Conservation (phyloP, 345 rosid genomes). For the Durio zibethinus region DNA sequence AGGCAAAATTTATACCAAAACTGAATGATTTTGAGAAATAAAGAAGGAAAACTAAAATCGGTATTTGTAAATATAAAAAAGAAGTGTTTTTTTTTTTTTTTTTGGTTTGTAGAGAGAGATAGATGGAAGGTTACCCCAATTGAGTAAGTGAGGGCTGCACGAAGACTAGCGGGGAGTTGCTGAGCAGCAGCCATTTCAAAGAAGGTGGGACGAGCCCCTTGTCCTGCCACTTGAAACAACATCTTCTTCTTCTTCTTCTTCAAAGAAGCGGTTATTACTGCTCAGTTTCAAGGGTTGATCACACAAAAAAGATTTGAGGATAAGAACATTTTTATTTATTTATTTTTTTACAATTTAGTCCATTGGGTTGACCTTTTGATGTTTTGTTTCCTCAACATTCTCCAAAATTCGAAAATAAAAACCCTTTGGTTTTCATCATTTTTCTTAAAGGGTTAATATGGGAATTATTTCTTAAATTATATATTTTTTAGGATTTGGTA, state of each 20-base stretch:
- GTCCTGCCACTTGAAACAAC: slow-evolving; percentile 99
- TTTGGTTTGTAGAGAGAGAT: not conserved
- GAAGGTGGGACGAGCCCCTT: slow-evolving; percentile 97
- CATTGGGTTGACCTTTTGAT: not conserved
- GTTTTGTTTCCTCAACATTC: too few species aligned
- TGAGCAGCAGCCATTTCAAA: slow-evolving; percentile 99
- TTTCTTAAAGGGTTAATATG: too few species aligned
- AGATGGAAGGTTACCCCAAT: slow-evolving; percentile 55
- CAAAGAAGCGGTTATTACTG: not conserved
- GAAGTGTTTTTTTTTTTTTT: too few species aligned
- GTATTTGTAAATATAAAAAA: not conserved
- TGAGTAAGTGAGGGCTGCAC: slow-evolving; percentile 93
- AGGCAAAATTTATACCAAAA: slow-evolving; percentile 6
- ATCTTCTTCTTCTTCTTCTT: slow-evolving; percentile 37
- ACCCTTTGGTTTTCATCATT: not conserved
- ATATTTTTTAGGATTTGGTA: too few species aligned
- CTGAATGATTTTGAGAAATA: slow-evolving; percentile 8
- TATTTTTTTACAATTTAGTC: too few species aligned
- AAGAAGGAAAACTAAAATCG: slow-evolving; percentile 9
- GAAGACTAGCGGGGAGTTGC: slow-evolving; percentile 96
- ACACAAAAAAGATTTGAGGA: not conserved
- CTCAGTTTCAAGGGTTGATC: not conserved
- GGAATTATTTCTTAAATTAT: too few species aligned
- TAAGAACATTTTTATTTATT: not conserved
- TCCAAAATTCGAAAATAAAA: too few species aligned